Base-by-base conservation (phyloP, 805 yeast species). In the Brettanomyces anomalus region DNA sequence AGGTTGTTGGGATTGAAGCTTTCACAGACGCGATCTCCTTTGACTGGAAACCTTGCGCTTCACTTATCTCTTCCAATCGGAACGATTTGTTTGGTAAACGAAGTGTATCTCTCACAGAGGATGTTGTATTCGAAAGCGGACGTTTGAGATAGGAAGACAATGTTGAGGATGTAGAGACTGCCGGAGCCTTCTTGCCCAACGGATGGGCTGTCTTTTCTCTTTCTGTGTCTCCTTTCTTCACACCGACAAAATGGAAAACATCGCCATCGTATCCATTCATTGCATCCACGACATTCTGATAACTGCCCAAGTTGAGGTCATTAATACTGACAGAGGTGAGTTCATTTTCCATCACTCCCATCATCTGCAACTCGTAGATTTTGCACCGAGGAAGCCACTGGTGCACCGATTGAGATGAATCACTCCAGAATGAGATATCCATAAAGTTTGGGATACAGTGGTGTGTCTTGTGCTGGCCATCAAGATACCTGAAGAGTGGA, bases 321-420 rank as follows among this genome's bases (percentile, higher is more conserved):
- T 79, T 80, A 10, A 89, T 74, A 7, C 79, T 75, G 6, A 83
- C 75, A 11, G 82, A 77, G 49, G 79, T 77, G 44, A 80, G 67
- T 54, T 93, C 96, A 52, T 85, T 86, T 54, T 90, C 97, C 81
- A 90, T 87, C 6, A 93, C 75, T 0, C 97, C 97, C 94, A 90
- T 90, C 97, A 93, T 93, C 59, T 93, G 97, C 16, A 93, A 64
- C 54, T 90, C 97, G 60, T 93, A 90, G 40, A 93, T 89, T 53
- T 86, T 87, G 61, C 97, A 88, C 31, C 93, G 69, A 0, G 98
- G 97, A n/a, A 82, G 74, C 97, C 97, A 90, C 50, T 77, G 83
- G 28, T 68, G 67, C 31, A 63, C 62, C 4, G 61, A 53, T 17
- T 67, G 65, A 24, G 69, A 66, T 3, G 71, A 59, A 17, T 39